Conservation (phyloP, 192 early-diverging fungal genomes). For the Chytriomyces sp. region DNA sequence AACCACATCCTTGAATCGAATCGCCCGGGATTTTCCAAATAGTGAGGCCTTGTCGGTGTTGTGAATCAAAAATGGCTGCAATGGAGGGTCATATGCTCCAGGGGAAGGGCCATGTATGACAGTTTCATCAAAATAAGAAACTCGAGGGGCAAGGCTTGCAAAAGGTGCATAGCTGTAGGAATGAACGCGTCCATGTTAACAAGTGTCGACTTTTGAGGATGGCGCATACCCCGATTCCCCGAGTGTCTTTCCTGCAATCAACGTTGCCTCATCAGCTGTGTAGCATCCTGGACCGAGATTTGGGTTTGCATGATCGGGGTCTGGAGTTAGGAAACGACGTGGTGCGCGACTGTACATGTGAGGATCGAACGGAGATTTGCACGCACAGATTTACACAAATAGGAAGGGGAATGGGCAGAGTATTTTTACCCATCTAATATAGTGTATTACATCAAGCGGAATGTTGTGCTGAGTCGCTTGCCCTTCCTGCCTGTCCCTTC, state of each 20-base stretch:
- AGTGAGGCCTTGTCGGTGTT: slow-evolving; percentile 43
- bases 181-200: not conserved
- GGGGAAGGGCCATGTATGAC: slow-evolving; percentile 49
- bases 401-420: too few species aligned
- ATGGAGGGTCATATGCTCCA: slow-evolving; percentile 43
- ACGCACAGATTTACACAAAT: too few species aligned
- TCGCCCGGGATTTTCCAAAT: slow-evolving; percentile 49
- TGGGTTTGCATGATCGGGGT: slow-evolving; percentile 55
- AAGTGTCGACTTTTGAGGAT: not conserved
- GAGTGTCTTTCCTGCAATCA: slow-evolving; percentile 49
- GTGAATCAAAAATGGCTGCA: slow-evolving; percentile 36
- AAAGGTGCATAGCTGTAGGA: slow-evolving; percentile 56
- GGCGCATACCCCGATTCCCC: slow-evolving; percentile 44
- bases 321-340: slow-evolving; percentile 50
- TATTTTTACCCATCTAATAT: too few species aligned
- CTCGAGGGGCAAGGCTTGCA: slow-evolving; percentile 49
- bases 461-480: too few species aligned
- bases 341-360: slow-evolving; percentile 57
- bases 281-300: slow-evolving; percentile 59
- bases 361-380: too few species aligned
- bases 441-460: too few species aligned
- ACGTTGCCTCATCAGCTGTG: slow-evolving; percentile 43
- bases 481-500: too few species aligned
- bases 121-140: slow-evolving; percentile 49
- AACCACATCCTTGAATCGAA: slow-evolving; percentile 38